These are phyloP conservation scores for Pinus taeda DNA, from an alignment of 75 land plant genomes.

Conservation along the genomic window DNA sequence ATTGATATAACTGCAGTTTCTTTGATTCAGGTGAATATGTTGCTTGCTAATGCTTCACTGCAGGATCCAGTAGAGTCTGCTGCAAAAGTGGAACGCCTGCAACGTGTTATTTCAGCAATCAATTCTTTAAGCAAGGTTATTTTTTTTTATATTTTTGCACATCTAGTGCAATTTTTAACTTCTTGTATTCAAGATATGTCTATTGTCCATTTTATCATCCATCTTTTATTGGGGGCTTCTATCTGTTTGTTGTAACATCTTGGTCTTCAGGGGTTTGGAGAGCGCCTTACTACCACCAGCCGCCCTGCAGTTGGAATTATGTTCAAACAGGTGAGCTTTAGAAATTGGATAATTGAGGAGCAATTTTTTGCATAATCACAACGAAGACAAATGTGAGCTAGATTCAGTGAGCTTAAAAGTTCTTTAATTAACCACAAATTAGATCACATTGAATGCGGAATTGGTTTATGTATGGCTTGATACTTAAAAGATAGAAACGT, in stretches of 20 bases:
- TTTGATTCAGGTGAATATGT: conserved; percentile 54
- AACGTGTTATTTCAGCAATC: conserved; percentile 82
- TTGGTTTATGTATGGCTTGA: neutral
- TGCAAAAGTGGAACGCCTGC: conserved; percentile 43
- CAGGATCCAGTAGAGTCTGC: conserved; percentile 46
- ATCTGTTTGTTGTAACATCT: neutral
- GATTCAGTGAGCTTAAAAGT: neutral
- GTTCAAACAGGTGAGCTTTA: conserved; percentile 78
- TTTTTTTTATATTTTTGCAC: conserved; percentile 1
- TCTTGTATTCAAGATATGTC: neutral
- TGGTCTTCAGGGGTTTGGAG: conserved; percentile 79
- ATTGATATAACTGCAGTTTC: conserved; percentile 5
- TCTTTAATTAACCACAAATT: neutral
- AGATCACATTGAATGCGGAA: neutral
- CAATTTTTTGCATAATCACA: neutral
- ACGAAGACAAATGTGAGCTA: neutral
- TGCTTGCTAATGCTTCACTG: conserved; percentile 39
- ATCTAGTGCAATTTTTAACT: conserved; percentile 5
- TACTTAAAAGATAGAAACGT: neutral
- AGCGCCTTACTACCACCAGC: conserved; percentile 70
- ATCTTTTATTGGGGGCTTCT: neutral
- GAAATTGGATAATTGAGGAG: neutral
- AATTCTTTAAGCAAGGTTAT: conserved; percentile 90
- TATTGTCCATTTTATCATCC: neutral
- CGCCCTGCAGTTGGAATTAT: conserved; percentile 91